phyloP scores from a whole-genome alignment of 768 basidiomycete genomes.

The Pisolithus albus region DNA sequence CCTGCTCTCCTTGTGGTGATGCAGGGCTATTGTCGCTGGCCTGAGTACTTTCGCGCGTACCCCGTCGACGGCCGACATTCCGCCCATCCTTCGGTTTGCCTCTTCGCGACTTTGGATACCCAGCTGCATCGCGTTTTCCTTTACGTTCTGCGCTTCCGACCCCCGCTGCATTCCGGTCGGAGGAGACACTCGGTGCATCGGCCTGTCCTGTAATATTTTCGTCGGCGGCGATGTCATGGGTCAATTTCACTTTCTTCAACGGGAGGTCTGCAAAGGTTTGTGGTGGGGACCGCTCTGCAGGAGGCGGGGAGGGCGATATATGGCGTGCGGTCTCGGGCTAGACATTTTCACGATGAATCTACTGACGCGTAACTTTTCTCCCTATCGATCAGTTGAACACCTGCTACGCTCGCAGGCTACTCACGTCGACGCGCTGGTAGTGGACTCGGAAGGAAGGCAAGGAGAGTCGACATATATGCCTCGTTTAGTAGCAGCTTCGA shows the following conservation, averaged over 20 bases:
- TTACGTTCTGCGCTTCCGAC: not conserved
- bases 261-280: not conserved
- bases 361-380: too few relatives aligned
- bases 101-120: conserved; percentile 28
- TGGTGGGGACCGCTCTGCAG: conserved; percentile 7
- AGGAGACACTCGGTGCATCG: too few relatives aligned
- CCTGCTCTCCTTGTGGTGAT: not conserved
- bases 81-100: conserved; percentile 33
- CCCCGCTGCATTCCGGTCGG: not conserved
- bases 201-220: too few relatives aligned
- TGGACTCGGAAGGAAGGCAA: not conserved
- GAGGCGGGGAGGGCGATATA: not conserved
- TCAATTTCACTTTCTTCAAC: not conserved
- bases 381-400: not conserved
- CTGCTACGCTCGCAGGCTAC: not conserved
- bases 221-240: too few relatives aligned
- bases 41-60: conserved; percentile 25
- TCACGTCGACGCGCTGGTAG: conserved; percentile 1
- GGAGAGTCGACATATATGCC: conserved; percentile 6
- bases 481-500: conserved; percentile 11
- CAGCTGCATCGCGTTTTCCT: conserved; percentile 21
- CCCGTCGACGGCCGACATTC: conserved; percentile 35
- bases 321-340: too few relatives aligned
- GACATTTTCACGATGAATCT: too few relatives aligned
- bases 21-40: not conserved